Percentiles rank a stretch among this genome's conserved stretches.
Conservation (phyloP, 176 grass and related monocot species). For the Musa schizocarpa region DNA sequence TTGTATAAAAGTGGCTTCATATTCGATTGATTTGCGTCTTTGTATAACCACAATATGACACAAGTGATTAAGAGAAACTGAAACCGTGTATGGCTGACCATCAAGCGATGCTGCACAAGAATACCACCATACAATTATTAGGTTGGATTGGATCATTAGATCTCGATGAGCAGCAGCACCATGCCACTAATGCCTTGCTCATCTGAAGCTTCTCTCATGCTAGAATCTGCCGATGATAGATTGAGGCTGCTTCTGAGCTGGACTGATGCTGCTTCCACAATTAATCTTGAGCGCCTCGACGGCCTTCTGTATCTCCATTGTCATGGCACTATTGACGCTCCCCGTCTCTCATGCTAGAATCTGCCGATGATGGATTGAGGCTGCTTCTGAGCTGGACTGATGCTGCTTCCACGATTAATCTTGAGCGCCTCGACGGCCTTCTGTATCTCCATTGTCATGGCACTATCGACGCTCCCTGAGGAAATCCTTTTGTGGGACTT, state of each 20-base stretch:
- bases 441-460: constrained; percentile 74
- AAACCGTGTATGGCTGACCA: no score
- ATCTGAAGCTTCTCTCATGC: neutral
- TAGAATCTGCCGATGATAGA: constrained; percentile 13
- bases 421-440: constrained; percentile 46
- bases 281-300: constrained; percentile 42
- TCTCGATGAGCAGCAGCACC: no score
- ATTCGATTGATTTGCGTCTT: no score
- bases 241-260: constrained; percentile 50
- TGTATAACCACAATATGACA: no score
- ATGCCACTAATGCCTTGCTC: no score
- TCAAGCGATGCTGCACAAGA: no score
- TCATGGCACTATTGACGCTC: constrained; percentile 83
- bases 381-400: constrained; percentile 60
- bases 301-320: constrained; percentile 67
- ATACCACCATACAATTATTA: no score
- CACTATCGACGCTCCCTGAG: constrained; percentile 73
- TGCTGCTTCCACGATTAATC: constrained; percentile 51
- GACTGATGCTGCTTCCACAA: constrained; percentile 56
- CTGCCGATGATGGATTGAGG: constrained; percentile 28
- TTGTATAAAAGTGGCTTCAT: no score
- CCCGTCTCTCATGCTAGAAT: constrained; percentile 19
- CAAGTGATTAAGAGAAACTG: no score
- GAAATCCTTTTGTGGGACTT: constrained; percentile 69
- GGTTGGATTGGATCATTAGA: no score